Conservation (phyloP, 2,329 filamentous ascomycete species). For the Fusarium circinatum region DNA sequence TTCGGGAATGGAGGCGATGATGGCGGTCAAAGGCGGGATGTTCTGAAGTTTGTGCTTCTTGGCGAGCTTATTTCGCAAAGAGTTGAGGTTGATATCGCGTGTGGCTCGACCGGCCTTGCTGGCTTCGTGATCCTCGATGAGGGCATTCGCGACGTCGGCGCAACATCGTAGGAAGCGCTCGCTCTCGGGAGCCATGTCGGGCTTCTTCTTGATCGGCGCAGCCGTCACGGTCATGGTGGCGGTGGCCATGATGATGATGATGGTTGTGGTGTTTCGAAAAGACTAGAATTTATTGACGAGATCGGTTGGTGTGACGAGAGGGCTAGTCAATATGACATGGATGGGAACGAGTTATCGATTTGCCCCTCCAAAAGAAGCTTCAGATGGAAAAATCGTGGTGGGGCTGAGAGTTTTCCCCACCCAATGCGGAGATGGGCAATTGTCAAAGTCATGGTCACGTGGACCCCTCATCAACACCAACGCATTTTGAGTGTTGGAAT, state of each 20-base stretch:
- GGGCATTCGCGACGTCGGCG: conserved; percentile 90
- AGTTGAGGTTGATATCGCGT: conserved; percentile 93
- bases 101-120: conserved; percentile 77
- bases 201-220: conserved; percentile 75
- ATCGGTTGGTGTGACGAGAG: accelerated
- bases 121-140: conserved; percentile 94
- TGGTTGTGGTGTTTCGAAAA: background rate
- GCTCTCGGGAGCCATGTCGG: conserved; percentile 87
- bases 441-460: conserved; percentile 28
- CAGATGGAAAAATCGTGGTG: conserved; percentile 36
- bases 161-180: conserved; percentile 95
- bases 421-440: conserved; percentile 35
- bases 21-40: conserved; percentile 92
- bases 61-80: conserved; percentile 83
- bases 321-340: conserved; percentile 1
- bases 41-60: conserved; percentile 92
- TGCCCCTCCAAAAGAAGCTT: conserved; percentile 42
- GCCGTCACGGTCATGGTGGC: conserved; percentile 73
- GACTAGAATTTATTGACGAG: accelerated
- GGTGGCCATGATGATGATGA: conserved; percentile 50
- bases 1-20: conserved; percentile 98
- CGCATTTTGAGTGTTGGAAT: background rate
- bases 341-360: conserved; percentile 22
- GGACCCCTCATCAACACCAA: background rate
- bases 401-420: conserved; percentile 27